Evolutionary conservation across 371 early-diverging fungal species (phyloP), one percentile per base, ranked within the genome.

Genomic region (Apophysomyces trapeziformis): DNA sequence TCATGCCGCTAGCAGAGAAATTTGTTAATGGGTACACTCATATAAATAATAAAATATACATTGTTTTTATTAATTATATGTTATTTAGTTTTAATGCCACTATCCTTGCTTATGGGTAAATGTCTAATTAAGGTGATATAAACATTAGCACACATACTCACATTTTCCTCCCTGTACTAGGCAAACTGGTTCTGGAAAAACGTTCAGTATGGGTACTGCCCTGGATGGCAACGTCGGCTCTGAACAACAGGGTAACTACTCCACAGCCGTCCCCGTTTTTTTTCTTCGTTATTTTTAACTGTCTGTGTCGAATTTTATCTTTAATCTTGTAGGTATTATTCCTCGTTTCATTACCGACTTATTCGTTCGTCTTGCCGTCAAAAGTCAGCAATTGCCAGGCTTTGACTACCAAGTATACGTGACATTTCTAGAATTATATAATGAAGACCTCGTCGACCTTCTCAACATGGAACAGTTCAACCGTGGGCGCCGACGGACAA

Each of bases 341-440:
- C 96, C 97, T 38, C 87, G 96, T 47, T 89, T 96, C 9, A 90
- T 96, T 61, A 62, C 82, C 46, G 78, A 81, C 45, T 81, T 96
- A 44, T 96, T 85, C 54, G 54, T 67, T 32, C 68, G 72, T 12
- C 18, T 63, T 14, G 16, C 37, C 39, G 63, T 43, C 12, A 71
- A 74, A 47, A 76, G 75, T 59, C 73, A 71, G 47, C 67, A 81
- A 13, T 63, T 71, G 32, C n/a, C 72, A 36, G 46, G 67, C 8
- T 83, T 73, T 58, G 79, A 87, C 18, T 89, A 85, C 58, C 85
- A 88, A 67, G 87, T 92, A n/a, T 81, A 70, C 59, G 87, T 90
- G 3, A 88, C 94, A 41, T 97, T 92, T 77, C 68, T 98, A 18
- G 99, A 99, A 76, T 77, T 99, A 35, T 99, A 99, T 82, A 99